Evolutionary conservation across 139 green algal genomes (phyloP), one percentile per base, ranked within the genome.

Genomic region (Chlamydomonas sp.): DNA sequence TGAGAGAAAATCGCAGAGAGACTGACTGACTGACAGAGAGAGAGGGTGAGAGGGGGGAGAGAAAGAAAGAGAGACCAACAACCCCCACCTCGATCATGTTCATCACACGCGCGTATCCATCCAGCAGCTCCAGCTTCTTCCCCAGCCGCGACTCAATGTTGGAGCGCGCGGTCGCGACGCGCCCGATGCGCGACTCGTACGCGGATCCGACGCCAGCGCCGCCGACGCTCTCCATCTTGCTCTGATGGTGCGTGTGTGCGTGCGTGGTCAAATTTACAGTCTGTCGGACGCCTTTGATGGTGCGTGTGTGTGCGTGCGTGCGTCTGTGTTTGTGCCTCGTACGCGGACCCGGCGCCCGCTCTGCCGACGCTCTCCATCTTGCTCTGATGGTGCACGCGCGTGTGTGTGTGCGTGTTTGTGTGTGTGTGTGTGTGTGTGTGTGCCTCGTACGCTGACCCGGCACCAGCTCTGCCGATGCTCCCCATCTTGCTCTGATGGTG

Each of bases 61-160:
- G n/a, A n/a, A n/a, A n/a, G n/a, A n/a, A n/a, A n/a, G n/a, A n/a
- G n/a, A n/a, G n/a, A n/a, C n/a, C n/a, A n/a, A n/a, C n/a, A n/a
- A n/a, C n/a, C n/a, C n/a, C n/a, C n/a, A n/a, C n/a, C n/a, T 90
- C 87, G 48, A 92, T 91, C 87, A 94, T 92, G 70, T 79, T 81
- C 47, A 90, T 83, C 3, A 92, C 84, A 2, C 84, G 81, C 0
- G 73, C 74, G 72, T 96, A 96, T 4, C 80, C 83, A 26, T 96
- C 85, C 63, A 95, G 69, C 66, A 95, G 78, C 72, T 90, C 81
- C 3, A 96, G 66, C 28, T 66, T 66, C 31, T 48, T 39, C 29
- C 43, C 20, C 22, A 66, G 59, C 59, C 59, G 76, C 70, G 86
- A 38, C 76, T 96, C 90, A 43, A 96, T 81, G 39, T 79, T 83